Conservation (phyloP, 306 rosid genomes). For the Astragalus glycyphyllos region DNA sequence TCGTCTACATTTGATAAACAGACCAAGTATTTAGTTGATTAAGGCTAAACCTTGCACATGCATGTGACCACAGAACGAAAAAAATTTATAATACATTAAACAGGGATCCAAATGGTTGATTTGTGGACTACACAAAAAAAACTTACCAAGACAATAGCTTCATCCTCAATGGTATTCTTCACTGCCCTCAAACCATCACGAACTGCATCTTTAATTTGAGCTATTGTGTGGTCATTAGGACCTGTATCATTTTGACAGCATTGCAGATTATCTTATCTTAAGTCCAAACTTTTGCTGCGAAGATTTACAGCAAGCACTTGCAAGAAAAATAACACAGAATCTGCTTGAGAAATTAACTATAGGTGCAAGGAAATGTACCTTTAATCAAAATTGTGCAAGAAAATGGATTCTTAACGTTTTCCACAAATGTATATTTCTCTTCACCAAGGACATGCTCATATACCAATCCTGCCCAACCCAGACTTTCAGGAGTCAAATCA, state of each 20-base stretch:
- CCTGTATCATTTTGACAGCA: conserved; percentile 60
- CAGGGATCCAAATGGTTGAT: conserved; percentile 12
- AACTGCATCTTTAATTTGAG: conserved; percentile 98
- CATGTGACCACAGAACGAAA: background rate
- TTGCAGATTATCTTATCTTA: conserved; percentile 34
- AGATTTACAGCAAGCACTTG: background rate
- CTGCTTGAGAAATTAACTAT: background rate
- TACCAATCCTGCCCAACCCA: conserved; percentile 99
- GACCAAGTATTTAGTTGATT: background rate
- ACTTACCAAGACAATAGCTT: conserved; percentile 80
- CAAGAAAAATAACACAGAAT: conserved; percentile 15
- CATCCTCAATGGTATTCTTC: conserved; percentile 96
- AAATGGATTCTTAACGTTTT: conserved; percentile 89
- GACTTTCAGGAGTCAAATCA: conserved; percentile 86
- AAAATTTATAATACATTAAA: background rate
- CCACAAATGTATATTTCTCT: conserved; percentile 93
- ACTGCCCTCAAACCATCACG: conserved; percentile 98
- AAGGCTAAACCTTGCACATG: conserved; percentile 13
- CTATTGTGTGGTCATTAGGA: conserved; percentile 97
- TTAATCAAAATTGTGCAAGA: conserved; percentile 97
- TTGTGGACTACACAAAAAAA: background rate
- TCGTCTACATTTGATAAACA: too few relatives aligned
- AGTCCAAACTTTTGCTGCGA: conserved; percentile 29
- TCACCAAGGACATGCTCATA: conserved; percentile 97
- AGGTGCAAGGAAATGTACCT: conserved; percentile 55